Conservation (phyloP, 2,329 filamentous ascomycete genomes). For the Zymoseptoria pseudotritici region DNA sequence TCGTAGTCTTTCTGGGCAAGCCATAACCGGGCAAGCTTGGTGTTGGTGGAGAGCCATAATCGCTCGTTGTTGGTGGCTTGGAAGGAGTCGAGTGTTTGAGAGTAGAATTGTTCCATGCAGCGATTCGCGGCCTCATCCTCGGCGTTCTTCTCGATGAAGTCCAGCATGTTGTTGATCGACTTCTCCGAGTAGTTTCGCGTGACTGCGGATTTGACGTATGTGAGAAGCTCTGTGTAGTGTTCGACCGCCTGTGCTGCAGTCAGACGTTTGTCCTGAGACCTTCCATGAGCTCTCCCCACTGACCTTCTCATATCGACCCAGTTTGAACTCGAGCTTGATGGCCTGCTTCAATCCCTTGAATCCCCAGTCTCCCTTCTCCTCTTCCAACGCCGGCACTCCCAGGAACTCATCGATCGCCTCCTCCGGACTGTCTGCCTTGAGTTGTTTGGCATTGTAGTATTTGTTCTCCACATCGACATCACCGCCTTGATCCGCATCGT, state of each 20-base stretch:
- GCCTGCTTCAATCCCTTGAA: conserved; percentile 98
- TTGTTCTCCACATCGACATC: conserved; percentile 98
- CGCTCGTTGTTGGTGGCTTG: conserved; percentile 97
- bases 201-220: conserved; percentile 93
- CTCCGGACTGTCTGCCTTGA: conserved; percentile 78
- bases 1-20: conserved; percentile 85
- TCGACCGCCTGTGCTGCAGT: conserved; percentile 61
- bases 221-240: conserved; percentile 90
- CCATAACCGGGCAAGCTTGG: conserved; percentile 87
- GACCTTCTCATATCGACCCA: conserved; percentile 81
- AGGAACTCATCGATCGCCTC: conserved; percentile 89
- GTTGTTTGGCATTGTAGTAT: conserved; percentile 98
- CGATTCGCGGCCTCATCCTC: conserved; percentile 62
- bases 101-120: conserved; percentile 94
- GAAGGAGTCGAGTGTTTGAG: conserved; percentile 85
- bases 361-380: conserved; percentile 95
- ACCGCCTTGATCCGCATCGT: conserved; percentile 77
- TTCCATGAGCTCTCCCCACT: conserved; percentile 4
- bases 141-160: conserved; percentile 89
- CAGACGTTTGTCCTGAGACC: not conserved
- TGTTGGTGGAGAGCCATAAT: conserved; percentile 95
- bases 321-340: conserved; percentile 91
- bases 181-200: conserved; percentile 98
- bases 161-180: conserved; percentile 98
- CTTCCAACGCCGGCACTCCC: conserved; percentile 73